Percentiles rank a stretch among this genome's conserved stretches.
Conservation (phyloP, 78 protist species). For the Planoprotostelium fungivorum region DNA sequence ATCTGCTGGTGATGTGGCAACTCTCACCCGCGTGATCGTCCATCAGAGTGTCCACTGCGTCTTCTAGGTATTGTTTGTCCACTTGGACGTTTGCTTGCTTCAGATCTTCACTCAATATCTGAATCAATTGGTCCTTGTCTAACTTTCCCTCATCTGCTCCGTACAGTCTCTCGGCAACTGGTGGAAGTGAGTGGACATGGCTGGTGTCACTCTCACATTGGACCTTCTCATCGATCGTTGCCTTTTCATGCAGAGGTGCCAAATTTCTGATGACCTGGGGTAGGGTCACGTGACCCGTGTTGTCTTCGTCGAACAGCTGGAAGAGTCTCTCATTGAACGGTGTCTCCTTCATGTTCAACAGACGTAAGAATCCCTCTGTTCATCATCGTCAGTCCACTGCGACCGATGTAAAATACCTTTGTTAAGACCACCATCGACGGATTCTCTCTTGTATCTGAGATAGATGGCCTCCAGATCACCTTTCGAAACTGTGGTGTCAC, state of each 20-base stretch:
- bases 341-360: neutral
- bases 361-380: neutral
- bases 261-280: neutral
- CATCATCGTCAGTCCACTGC: neutral
- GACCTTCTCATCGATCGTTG: neutral
- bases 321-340: neutral
- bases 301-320: neutral
- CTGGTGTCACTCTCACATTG: neutral
- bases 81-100: neutral
- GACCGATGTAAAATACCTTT: neutral
- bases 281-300: neutral
- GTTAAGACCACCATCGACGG: neutral
- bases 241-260: neutral
- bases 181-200: neutral
- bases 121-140: neutral
- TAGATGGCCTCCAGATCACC: neutral
- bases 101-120: neutral
- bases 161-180: neutral
- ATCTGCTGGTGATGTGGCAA: no score
- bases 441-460: neutral
- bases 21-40: neutral
- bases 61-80: neutral
- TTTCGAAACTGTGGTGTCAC: neutral
- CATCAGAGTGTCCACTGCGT: neutral
- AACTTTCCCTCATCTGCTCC: neutral